Base-by-base conservation (phyloP, 345 rosid genomes). In the Eucalyptus decipiens region DNA sequence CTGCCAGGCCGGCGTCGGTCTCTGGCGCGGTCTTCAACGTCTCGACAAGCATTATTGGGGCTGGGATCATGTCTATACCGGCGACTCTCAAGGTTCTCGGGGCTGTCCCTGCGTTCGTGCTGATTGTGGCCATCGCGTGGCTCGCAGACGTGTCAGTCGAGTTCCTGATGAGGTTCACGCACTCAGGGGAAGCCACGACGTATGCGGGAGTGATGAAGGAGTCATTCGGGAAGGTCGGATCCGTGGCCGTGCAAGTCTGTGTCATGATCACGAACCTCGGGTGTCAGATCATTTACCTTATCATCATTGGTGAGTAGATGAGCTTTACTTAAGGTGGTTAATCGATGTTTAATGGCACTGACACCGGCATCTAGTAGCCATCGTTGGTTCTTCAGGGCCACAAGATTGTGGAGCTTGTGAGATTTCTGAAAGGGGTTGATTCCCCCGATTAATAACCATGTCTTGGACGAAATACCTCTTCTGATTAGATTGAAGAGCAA, bases 1-100 rank as follows among this genome's bases (percentile, higher is more conserved):
- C 86, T 3, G 90, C 43, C 89, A 92, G 90, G 87, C 92, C 87
- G 34, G 94, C 94, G 1, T 96, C 98, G 3, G 90, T 97, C 23
- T 86, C 94, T 3, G 98, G 99, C 19, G 99, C 99, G 2, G 96
- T 97, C 90, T 97, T 97, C 91, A 97, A 97, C 81, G 96, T 97
- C 52, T 94, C 99, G 4, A 97, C 99, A 1, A 97, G 94, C 91
- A 94, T 95, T 24, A 92, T 97, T 52, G 99, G 99, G 18, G 98
- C 99, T 8, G 99, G 99, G 11, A 97, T 97, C 50, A 97, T 97
- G 99, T 95, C 99, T 11, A 94, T 97, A 65, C 98, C 99, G 4
- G 99, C 97, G 21, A 95, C 99, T 9, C 80, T 95, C 6, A 97
- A 93, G 92, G 99, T 97, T 19, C 93, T 97, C 1, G 99, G 99